phyloP scores from a whole-genome alignment of 2,329 filamentous ascomycete species.

The Colletotrichum nymphaeae region DNA sequence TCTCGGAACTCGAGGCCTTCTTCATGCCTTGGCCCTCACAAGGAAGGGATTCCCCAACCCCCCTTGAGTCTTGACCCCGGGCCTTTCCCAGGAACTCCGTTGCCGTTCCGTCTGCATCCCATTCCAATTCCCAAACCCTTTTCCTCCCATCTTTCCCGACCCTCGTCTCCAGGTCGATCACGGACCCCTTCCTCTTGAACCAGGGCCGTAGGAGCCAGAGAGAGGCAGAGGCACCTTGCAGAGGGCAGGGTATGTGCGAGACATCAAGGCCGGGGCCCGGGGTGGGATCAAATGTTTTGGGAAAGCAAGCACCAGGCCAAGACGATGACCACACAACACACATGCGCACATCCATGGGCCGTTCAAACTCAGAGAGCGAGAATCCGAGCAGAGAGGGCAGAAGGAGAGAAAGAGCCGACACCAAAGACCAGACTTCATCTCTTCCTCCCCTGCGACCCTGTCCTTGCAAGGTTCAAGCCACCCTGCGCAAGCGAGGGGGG shows the following conservation, averaged over 20 bases:
- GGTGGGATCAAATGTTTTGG: slow-evolving; percentile 31
- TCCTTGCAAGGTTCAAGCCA: slow-evolving; percentile 35
- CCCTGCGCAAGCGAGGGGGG: slow-evolving; percentile 36
- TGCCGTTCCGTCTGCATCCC: slow-evolving; percentile 33
- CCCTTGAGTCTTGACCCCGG: not conserved
- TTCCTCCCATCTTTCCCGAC: slow-evolving; percentile 24
- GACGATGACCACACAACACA: slow-evolving; percentile 3
- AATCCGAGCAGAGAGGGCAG: slow-evolving; percentile 16
- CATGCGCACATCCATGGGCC: not conserved
- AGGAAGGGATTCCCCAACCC: slow-evolving; percentile 18
- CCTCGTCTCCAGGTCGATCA: slow-evolving; percentile 36
- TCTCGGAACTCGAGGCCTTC: slow-evolving; percentile 31
- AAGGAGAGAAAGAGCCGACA: slow-evolving; percentile 9
- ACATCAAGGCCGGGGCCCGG: slow-evolving; percentile 27
- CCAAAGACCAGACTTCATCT: not conserved
- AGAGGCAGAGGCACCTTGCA: slow-evolving; percentile 31
- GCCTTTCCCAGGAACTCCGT: slow-evolving; percentile 24
- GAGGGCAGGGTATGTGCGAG: slow-evolving; percentile 28
- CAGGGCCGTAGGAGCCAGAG: slow-evolving; percentile 21
- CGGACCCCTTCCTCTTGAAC: slow-evolving; percentile 31
- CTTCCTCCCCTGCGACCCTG: not conserved
- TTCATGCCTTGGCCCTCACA: slow-evolving; percentile 29
- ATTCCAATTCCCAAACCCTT: slow-evolving; percentile 20
- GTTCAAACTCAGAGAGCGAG: not conserved
- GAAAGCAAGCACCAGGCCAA: slow-evolving; percentile 26